Evolutionary conservation across 352 stramenopile species (phyloP).

Genomic region (Phytophthora sp.): DNA sequence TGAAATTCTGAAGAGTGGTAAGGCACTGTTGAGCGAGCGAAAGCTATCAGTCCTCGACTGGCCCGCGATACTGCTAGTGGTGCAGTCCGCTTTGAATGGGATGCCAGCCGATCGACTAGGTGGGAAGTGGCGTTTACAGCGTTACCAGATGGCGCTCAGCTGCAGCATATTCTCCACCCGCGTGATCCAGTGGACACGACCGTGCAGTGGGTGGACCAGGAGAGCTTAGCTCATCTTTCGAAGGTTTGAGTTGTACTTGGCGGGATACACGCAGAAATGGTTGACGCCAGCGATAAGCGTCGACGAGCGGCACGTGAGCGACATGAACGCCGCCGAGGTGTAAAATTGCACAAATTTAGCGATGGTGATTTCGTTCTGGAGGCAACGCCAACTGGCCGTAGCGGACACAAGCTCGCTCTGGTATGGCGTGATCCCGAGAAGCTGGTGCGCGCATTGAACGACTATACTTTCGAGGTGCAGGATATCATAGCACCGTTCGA

Average conservation of each 20-base stretch:
- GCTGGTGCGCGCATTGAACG: no score
- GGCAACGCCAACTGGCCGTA: neutral
- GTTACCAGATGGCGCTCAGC: neutral
- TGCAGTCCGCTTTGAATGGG: neutral
- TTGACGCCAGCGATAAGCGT: constrained; percentile 15
- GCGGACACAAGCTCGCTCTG: neutral
- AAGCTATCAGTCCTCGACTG: neutral
- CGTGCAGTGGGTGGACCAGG: neutral
- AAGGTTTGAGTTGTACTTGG: constrained; percentile 8
- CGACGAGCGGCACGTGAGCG: constrained; percentile 7
- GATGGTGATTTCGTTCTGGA: neutral
- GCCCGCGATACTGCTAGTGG: neutral
- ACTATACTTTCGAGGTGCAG: no score
- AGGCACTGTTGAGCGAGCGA: constrained; percentile 1
- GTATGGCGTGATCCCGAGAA: no score
- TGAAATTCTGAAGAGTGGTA: neutral
- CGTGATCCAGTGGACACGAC: neutral
- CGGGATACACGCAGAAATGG: neutral
- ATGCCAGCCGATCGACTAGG: neutral
- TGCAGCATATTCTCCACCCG: neutral
- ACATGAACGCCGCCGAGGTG: constrained; percentile 1
- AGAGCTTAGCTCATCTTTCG: neutral
- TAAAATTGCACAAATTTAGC: no score
- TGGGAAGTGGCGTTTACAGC: neutral
- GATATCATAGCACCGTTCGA: no score